These are phyloP conservation scores for Trichoderma sp. DNA, from an alignment of 2,329 filamentous ascomycete species.

Conservation along the genomic window DNA sequence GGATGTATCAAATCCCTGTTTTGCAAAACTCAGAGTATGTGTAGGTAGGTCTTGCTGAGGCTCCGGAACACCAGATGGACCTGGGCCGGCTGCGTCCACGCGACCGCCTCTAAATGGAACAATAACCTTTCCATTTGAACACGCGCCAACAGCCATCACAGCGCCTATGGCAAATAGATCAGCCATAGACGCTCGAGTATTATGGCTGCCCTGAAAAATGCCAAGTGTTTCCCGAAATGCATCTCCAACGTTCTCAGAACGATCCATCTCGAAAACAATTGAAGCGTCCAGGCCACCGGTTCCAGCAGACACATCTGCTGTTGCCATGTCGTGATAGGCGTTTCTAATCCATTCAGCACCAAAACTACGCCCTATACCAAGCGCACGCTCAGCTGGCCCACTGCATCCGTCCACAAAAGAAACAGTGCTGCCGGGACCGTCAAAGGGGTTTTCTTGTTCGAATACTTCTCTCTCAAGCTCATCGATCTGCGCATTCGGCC, in stretches of 20 bases:
- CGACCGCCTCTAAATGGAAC: neutral
- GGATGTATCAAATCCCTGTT: neutral
- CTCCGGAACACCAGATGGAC: neutral
- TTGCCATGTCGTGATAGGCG: constrained; percentile 12
- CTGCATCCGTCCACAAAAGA: neutral
- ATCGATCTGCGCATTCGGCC: neutral
- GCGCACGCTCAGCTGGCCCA: neutral
- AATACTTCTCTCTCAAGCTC: neutral
- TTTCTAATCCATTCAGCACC: constrained; percentile 10
- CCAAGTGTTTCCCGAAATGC: neutral
- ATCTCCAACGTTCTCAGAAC: neutral
- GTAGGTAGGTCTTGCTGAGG: neutral
- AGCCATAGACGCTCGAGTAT: neutral
- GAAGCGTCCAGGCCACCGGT: constrained; percentile 6
- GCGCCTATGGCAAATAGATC: neutral
- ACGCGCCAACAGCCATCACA: neutral
- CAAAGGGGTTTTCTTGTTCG: neutral
- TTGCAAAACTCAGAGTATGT: neutral
- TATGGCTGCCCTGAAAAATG: neutral
- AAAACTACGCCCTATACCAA: neutral
- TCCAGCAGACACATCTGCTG: neutral
- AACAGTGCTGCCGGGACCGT: neutral
- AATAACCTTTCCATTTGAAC: neutral
- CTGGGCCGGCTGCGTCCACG: neutral
- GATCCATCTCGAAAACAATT: neutral